A percentile compares a stretch with the other conserved stretches of the same genome.
Evolutionary conservation across 768 basidiomycete species (phyloP).

Genomic region (Pholiota conissans): DNA sequence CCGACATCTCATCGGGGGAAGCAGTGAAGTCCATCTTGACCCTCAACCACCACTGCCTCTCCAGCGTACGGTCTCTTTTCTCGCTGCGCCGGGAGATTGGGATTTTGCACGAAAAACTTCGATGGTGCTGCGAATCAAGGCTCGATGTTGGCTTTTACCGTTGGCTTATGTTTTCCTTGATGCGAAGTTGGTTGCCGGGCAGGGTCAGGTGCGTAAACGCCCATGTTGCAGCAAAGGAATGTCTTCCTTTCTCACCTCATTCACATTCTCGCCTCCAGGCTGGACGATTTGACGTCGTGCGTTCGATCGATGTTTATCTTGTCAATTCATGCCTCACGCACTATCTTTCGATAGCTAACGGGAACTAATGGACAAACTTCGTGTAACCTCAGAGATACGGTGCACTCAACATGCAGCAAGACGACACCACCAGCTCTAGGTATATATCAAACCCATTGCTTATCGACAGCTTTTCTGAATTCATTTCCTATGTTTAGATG

Average conservation of each 20-base stretch:
- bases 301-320: background rate
- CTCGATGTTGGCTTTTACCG: background rate
- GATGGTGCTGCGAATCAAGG: background rate
- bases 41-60: background rate
- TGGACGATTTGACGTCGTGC: conserved; percentile 3
- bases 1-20: background rate
- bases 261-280: background rate
- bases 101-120: background rate
- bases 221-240: background rate
- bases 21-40: background rate
- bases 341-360: conserved; percentile 10
- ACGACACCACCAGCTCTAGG: conserved; percentile 10
- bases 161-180: background rate
- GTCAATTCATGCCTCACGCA: background rate
- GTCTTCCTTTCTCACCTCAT: background rate
- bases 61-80: too few relatives aligned
- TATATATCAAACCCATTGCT: background rate
- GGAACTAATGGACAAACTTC: conserved; percentile 16
- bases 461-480: too few relatives aligned
- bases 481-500: too few relatives aligned
- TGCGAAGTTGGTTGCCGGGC: conserved; percentile 7
- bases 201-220: conserved; percentile 12
- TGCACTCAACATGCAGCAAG: conserved; percentile 8
- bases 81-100: background rate
- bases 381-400: conserved; percentile 16